Evolutionary conservation across 768 basidiomycete genomes (phyloP).

Genomic region (Suillus plorans): DNA sequence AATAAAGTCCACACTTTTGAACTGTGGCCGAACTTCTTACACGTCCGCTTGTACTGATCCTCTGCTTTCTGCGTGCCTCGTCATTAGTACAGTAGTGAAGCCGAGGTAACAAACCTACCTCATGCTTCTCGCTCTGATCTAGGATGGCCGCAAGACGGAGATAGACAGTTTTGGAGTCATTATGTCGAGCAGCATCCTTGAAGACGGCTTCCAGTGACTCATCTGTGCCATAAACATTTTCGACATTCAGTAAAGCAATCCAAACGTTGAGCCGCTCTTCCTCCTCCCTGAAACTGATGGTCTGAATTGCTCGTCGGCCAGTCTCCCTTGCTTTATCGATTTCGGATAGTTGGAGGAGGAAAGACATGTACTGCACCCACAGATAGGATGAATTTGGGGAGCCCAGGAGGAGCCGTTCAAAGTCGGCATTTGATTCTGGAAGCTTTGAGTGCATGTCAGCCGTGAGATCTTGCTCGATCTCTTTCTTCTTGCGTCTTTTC

Average conservation of each 20-base stretch:
- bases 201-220: constrained; percentile 78
- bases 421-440: constrained; percentile 92
- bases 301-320: constrained; percentile 77
- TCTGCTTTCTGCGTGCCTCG: constrained; percentile 71
- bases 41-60: constrained; percentile 83
- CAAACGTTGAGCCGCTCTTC: constrained; percentile 95
- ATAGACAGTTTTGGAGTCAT: constrained; percentile 91
- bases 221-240: constrained; percentile 89
- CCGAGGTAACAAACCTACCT: constrained; percentile 46
- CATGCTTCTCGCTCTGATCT: constrained; percentile 76
- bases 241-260: constrained; percentile 94
- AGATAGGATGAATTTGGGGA: constrained; percentile 97
- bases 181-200: constrained; percentile 86
- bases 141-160: constrained; percentile 83
- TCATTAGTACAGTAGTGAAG: not conserved
- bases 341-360: constrained; percentile 95
- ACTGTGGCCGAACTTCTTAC: constrained; percentile 93
- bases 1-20: constrained; percentile 94
- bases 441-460: constrained; percentile 82
- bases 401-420: constrained; percentile 88
- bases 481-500: constrained; percentile 67
- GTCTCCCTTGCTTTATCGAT: constrained; percentile 91
- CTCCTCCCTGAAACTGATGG: constrained; percentile 95
- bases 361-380: constrained; percentile 99
- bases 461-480: constrained; percentile 78